These are phyloP conservation scores for Talaromyces trachyspermus DNA, from an alignment of 495 filamentous ascomycete genomes.

Conservation along the genomic window DNA sequence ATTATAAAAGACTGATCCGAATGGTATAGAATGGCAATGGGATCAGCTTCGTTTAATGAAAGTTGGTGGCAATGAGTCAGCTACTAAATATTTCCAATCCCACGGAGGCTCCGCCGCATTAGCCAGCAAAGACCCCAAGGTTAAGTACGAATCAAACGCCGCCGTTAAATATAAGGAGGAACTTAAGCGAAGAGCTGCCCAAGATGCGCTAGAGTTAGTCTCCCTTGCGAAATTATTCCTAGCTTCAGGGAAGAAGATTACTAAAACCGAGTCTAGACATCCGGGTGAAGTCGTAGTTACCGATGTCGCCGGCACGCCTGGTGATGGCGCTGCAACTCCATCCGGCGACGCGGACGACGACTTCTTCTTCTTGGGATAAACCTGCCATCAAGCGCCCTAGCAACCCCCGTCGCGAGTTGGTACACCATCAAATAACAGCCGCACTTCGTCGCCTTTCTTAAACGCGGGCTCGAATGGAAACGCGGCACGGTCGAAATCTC, in stretches of 20 bases:
- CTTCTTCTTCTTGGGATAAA: constrained; percentile 99
- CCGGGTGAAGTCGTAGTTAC: constrained; percentile 81
- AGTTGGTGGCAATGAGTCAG: constrained; percentile 95
- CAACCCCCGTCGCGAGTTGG: constrained; percentile 88
- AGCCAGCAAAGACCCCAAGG: constrained; percentile 90
- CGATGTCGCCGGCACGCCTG: constrained; percentile 54
- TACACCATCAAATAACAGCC: constrained; percentile 77
- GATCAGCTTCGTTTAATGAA: constrained; percentile 98
- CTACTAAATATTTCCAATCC: constrained; percentile 94
- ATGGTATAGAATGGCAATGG: constrained; percentile 94
- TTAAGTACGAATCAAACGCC: constrained; percentile 86
- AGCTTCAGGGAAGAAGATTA: constrained; percentile 16
- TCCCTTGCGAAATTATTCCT: too few relatives aligned
- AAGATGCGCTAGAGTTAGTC: constrained; percentile 70
- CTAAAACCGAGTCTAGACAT: constrained; percentile 51
- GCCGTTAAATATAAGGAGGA: constrained; percentile 97
- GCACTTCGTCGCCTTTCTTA: constrained; percentile 83
- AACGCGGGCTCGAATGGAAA: constrained; percentile 64
- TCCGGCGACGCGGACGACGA: constrained; percentile 76
- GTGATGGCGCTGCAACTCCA: constrained; percentile 62
- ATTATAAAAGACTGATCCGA: constrained; percentile 16
- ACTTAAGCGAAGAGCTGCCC: constrained; percentile 70
- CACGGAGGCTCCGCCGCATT: constrained; percentile 91
- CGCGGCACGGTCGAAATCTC: constrained; percentile 71
- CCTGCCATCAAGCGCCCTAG: constrained; percentile 94